Conservation (phyloP, 2,329 filamentous ascomycete species). For the Neophaeococcomyces mojaviensis region DNA sequence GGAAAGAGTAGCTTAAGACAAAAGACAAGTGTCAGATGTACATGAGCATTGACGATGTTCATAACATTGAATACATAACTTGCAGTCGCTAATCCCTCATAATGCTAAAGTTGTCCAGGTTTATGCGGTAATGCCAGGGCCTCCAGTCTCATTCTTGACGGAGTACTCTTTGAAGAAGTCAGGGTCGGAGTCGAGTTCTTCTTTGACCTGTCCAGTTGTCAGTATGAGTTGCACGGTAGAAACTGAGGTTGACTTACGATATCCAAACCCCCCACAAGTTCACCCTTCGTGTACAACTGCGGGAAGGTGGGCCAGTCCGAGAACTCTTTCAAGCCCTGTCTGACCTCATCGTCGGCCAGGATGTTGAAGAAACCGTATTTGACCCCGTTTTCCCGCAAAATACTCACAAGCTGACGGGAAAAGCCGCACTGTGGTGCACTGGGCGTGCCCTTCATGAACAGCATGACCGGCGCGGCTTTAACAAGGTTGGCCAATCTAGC, state of each 20-base stretch:
- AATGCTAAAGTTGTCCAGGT: constrained; percentile 16
- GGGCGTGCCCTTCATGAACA: constrained; percentile 98
- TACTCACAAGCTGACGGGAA: constrained; percentile 76
- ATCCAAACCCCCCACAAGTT: constrained; percentile 86
- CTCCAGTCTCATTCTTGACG: constrained; percentile 31
- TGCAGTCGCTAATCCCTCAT: not conserved
- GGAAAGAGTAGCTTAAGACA: not conserved
- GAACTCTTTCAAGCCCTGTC: constrained; percentile 91
- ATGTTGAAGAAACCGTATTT: constrained; percentile 99
- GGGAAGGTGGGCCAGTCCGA: constrained; percentile 99
- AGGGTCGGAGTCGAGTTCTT: constrained; percentile 76
- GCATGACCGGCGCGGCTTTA: constrained; percentile 89
- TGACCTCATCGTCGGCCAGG: constrained; percentile 89
- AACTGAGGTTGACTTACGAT: constrained; percentile 61
- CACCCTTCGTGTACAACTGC: constrained; percentile 84
- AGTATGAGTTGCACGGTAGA: not conserved
- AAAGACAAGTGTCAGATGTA: not conserved
- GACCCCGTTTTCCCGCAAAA: constrained; percentile 81
- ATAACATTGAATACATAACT: not conserved
- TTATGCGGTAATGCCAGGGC: constrained; percentile 6
- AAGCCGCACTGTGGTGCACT: constrained; percentile 85
- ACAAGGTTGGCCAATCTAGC: constrained; percentile 75
- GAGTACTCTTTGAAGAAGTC: constrained; percentile 73
- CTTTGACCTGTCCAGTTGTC: constrained; percentile 62
- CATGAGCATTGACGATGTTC: constrained; percentile 14